A percentile compares a stretch with the other conserved stretches of the same genome.
phyloP scores from a whole-genome alignment of 345 rosid genomes.

The Arabidopsis suecica region DNA sequence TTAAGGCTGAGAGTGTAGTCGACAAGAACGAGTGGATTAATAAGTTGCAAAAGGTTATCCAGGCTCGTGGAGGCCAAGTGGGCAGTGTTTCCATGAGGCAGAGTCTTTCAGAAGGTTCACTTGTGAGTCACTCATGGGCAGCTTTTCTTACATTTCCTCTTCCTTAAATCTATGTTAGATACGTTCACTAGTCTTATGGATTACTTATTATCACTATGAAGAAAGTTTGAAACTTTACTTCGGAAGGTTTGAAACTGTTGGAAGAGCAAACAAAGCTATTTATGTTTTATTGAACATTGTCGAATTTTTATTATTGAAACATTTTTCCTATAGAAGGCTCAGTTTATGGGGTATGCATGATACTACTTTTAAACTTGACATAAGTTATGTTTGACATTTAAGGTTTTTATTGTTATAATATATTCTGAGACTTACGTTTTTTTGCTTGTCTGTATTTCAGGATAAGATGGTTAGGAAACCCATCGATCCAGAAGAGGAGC shows the following conservation, averaged over 20 bases:
- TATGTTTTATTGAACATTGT: slow-evolving; percentile 15
- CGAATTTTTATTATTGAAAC: not conserved
- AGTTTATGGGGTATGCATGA: not conserved
- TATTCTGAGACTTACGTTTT: not conserved
- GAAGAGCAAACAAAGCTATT: slow-evolving; percentile 3
- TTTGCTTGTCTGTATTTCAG: slow-evolving; percentile 48
- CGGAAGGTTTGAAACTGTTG: slow-evolving; percentile 11
- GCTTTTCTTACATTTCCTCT: slow-evolving; percentile 4
- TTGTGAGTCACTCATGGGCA: slow-evolving; percentile 62
- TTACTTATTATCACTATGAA: slow-evolving; percentile 10
- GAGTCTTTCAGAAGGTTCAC: slow-evolving; percentile 97
- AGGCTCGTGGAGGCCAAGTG: slow-evolving; percentile 71
- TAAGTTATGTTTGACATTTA: not conserved
- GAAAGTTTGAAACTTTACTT: not conserved
- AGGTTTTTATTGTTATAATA: not conserved
- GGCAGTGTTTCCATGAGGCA: slow-evolving; percentile 77
- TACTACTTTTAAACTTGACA: not conserved
- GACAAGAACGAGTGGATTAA: slow-evolving; percentile 91
- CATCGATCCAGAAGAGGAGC: slow-evolving; percentile 97
- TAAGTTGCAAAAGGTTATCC: slow-evolving; percentile 72
- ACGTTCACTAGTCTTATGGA: not conserved
- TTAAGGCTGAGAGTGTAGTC: slow-evolving; percentile 86
- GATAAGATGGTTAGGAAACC: slow-evolving; percentile 94
- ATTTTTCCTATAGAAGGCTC: not conserved
- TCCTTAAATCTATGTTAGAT: slow-evolving; percentile 1